Percentiles rank a stretch among this genome's conserved stretches.
phyloP scores from a whole-genome alignment of 2,329 filamentous ascomycete genomes.

The Colletotrichum tamarilloi region DNA sequence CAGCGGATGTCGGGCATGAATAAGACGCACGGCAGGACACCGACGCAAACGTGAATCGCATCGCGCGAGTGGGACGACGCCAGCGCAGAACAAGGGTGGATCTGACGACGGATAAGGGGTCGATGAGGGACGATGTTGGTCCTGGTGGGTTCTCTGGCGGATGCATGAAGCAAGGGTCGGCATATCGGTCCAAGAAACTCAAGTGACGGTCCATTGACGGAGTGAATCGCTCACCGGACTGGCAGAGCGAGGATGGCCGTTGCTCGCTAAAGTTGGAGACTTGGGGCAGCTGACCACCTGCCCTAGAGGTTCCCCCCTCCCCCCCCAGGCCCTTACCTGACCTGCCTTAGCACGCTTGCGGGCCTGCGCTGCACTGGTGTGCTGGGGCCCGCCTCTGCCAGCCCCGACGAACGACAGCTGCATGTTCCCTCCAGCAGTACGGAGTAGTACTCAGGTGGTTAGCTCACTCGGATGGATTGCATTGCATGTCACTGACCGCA shows the following conservation, averaged over 20 bases:
- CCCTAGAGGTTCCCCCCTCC: neutral
- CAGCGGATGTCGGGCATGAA: slow-evolving; percentile 1
- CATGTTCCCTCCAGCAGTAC: neutral
- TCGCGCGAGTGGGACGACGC: slow-evolving; percentile 4
- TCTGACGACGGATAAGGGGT: neutral
- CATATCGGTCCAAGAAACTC: slow-evolving; percentile 9
- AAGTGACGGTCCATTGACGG: neutral
- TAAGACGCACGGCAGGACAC: slow-evolving; percentile 12
- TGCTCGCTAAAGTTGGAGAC: slow-evolving; percentile 11
- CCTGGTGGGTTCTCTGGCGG: neutral
- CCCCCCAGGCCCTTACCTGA: neutral
- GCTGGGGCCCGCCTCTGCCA: neutral
- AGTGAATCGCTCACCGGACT: neutral
- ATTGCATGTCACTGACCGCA: slow-evolving; percentile 28
- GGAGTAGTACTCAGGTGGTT: neutral
- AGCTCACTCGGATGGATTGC: slow-evolving; percentile 5
- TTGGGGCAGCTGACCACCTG: slow-evolving; percentile 24
- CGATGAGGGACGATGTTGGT: neutral
- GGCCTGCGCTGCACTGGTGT: neutral
- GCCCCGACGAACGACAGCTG: neutral
- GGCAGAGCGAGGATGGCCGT: too few relatives aligned
- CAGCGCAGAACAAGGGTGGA: slow-evolving; percentile 21
- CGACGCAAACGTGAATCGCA: neutral
- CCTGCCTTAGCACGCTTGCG: neutral
- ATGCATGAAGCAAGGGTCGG: slow-evolving; percentile 16